Conservation (phyloP, 1,284 basidiomycete species). For the Moniliella sp. region DNA sequence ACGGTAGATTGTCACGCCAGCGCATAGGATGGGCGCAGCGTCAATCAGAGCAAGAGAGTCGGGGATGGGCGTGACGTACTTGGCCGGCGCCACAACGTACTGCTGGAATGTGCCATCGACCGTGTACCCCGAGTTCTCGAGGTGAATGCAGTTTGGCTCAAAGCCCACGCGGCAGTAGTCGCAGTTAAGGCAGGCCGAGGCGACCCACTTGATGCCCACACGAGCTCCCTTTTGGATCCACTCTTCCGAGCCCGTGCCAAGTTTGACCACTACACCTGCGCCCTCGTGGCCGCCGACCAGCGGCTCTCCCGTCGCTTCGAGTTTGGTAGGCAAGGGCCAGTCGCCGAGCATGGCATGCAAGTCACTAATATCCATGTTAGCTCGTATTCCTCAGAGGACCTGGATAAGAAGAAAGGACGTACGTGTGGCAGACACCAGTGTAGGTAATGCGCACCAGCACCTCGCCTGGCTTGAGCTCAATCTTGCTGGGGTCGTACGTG, state of each 20-base stretch:
- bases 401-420: slow-evolving; percentile 15
- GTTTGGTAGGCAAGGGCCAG: no score
- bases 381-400: slow-evolving; percentile 37
- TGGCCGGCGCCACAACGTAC: slow-evolving; percentile 44
- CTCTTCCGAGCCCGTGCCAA: slow-evolving; percentile 47
- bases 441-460: slow-evolving; percentile 51
- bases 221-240: slow-evolving; percentile 48
- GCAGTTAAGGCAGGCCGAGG: slow-evolving; percentile 47
- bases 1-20: slow-evolving; percentile 58
- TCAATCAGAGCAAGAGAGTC: no score
- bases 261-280: slow-evolving; percentile 47
- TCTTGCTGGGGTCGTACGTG: no score
- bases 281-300: slow-evolving; percentile 70
- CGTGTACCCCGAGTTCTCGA: slow-evolving; percentile 38
- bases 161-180: slow-evolving; percentile 51
- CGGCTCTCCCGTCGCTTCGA: no score
- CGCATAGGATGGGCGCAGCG: slow-evolving; percentile 58
- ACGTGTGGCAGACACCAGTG: slow-evolving; percentile 17
- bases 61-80: slow-evolving; percentile 43
- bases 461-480: slow-evolving; percentile 56
- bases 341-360: no score
- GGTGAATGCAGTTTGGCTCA: slow-evolving; percentile 42
- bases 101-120: slow-evolving; percentile 63
- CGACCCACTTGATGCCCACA: slow-evolving; percentile 53
- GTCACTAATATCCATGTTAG: no score